Evolutionary conservation across 441 rosid species (phyloP).

Genomic region (Aleurites moluccanus): DNA sequence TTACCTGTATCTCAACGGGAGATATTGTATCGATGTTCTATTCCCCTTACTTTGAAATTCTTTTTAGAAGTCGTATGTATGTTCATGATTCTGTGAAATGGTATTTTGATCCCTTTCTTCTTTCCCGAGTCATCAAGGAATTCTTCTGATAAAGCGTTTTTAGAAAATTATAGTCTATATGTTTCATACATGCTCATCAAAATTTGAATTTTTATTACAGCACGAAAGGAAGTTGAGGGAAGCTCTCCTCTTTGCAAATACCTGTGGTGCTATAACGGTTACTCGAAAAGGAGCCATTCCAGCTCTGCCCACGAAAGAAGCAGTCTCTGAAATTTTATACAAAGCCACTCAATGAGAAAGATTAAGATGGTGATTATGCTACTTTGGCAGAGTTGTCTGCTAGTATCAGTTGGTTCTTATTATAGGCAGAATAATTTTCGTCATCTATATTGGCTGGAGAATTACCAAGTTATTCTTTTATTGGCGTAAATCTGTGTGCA

Average conservation of each 20-base stretch:
- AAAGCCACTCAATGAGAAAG: conserved; percentile 1
- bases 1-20: too few species aligned
- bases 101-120: too few species aligned
- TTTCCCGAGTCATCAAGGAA: too few species aligned
- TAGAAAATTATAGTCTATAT: neutral
- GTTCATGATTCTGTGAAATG: too few species aligned
- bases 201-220: conserved; percentile 20
- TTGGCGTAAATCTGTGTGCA: too few species aligned
- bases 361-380: neutral
- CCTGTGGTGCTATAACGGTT: conserved; percentile 36
- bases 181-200: neutral
- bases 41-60: too few species aligned
- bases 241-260: conserved; percentile 33
- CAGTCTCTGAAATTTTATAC: conserved; percentile 23
- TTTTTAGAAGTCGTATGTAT: too few species aligned
- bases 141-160: neutral
- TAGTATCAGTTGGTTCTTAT: neutral
- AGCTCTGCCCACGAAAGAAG: conserved; percentile 32
- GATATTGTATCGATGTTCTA: too few species aligned
- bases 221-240: conserved; percentile 34
- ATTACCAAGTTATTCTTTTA: neutral
- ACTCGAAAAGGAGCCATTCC: conserved; percentile 41
- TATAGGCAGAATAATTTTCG: neutral
- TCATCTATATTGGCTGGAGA: neutral
- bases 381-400: neutral